Conservation (phyloP, 768 basidiomycete genomes). For the Suillus lakei region DNA sequence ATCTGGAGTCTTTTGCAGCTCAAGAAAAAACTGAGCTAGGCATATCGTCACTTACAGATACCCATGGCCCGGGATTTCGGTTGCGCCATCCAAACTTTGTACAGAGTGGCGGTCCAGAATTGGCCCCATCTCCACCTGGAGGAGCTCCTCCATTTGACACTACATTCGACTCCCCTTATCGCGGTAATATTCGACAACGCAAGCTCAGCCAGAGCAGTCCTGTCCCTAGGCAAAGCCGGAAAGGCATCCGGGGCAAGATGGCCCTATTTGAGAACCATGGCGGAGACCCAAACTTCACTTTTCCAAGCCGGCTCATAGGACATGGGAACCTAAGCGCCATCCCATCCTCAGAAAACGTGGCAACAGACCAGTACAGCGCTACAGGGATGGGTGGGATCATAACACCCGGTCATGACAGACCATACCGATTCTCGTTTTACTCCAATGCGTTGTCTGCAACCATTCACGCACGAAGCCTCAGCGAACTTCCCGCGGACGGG, state of each 20-base stretch:
- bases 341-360: constrained; percentile 47
- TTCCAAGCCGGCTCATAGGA: constrained; percentile 43
- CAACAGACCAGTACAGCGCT: constrained; percentile 18
- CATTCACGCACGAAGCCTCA: constrained; percentile 91
- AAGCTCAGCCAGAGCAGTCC: constrained; percentile 87
- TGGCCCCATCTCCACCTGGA: constrained; percentile 5
- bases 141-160: constrained; percentile 15
- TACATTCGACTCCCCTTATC: constrained; percentile 20
- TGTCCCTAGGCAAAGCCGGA: constrained; percentile 61
- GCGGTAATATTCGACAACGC: constrained; percentile 64
- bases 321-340: constrained; percentile 41
- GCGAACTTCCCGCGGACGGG: constrained; percentile 92
- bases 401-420: constrained; percentile 75
- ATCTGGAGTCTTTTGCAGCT: constrained; percentile 78
- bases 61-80: constrained; percentile 27
- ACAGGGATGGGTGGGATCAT: constrained; percentile 38
- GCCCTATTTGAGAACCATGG: constrained; percentile 80
- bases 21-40: constrained; percentile 72
- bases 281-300: constrained; percentile 52
- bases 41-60: constrained; percentile 47
- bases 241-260: constrained; percentile 78
- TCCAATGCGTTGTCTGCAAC: constrained; percentile 91
- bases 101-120: constrained; percentile 14
- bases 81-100: constrained; percentile 20
- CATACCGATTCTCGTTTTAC: constrained; percentile 98